Evolutionary conservation across 2,329 filamentous ascomycete genomes (phyloP).

Genomic region (Venturia aucupariae): DNA sequence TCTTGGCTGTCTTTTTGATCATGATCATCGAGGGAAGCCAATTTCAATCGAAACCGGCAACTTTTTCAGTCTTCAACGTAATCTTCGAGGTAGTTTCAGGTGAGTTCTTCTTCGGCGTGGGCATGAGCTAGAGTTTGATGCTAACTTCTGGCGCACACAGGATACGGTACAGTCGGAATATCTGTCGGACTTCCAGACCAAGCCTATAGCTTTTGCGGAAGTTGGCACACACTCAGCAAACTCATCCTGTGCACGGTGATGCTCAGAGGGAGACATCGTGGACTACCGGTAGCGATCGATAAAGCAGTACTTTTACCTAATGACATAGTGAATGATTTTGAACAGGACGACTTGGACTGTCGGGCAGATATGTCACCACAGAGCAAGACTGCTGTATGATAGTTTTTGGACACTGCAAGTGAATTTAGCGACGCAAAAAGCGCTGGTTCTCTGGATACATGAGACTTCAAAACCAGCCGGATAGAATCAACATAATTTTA

Average conservation of each 20-base stretch:
- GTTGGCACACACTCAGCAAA: slow-evolving; percentile 43
- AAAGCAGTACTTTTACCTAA: slow-evolving; percentile 33
- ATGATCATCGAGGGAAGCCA: slow-evolving; percentile 34
- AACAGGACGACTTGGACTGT: slow-evolving; percentile 29
- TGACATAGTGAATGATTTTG: slow-evolving; percentile 23
- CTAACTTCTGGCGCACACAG: slow-evolving; percentile 9
- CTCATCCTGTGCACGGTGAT: slow-evolving; percentile 47
- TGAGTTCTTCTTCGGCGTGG: slow-evolving; percentile 22
- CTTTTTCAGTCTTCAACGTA: slow-evolving; percentile 36
- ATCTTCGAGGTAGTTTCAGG: slow-evolving; percentile 37
- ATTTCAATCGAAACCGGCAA: slow-evolving; percentile 27
- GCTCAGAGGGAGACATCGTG: slow-evolving; percentile 46
- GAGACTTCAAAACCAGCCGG: not conserved
- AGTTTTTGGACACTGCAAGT: not conserved
- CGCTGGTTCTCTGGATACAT: not conserved
- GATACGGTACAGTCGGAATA: slow-evolving; percentile 35
- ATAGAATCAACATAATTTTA: not conserved
- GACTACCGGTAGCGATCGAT: slow-evolving; percentile 47
- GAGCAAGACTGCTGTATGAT: not conserved
- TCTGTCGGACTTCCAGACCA: slow-evolving; percentile 35
- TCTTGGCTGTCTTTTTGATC: slow-evolving; percentile 37
- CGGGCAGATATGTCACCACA: not conserved
- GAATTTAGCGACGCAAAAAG: not conserved
- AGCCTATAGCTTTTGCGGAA: slow-evolving; percentile 38
- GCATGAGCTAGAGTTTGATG: no score